Conservation (phyloP, 2,329 filamentous ascomycete species). For the Scolecobasidium constrictum region DNA sequence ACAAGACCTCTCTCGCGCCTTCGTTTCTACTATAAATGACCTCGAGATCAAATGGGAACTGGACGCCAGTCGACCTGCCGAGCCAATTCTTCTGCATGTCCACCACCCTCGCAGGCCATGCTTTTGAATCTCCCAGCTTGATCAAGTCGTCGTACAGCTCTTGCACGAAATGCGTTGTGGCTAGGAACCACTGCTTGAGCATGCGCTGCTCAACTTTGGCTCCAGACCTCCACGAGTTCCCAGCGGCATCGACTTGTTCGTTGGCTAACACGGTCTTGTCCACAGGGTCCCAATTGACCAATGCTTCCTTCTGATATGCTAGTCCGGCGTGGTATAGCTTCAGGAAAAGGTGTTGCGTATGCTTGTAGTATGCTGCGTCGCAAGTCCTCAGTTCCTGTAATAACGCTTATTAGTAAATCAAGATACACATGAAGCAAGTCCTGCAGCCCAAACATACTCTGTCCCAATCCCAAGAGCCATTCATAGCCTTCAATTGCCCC, state of each 20-base stretch:
- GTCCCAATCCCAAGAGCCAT: slow-evolving; percentile 74
- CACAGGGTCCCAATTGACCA: slow-evolving; percentile 85
- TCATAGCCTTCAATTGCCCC: slow-evolving; percentile 66
- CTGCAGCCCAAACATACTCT: slow-evolving; percentile 55
- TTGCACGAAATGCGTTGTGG: slow-evolving; percentile 70
- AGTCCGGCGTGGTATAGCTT: slow-evolving; percentile 63
- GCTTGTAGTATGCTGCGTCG: slow-evolving; percentile 76
- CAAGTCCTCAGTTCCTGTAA: slow-evolving; percentile 71
- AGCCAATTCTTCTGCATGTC: slow-evolving; percentile 84
- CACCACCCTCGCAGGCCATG: slow-evolving; percentile 75
- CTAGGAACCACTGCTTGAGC: slow-evolving; percentile 83
- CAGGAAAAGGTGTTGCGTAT: slow-evolving; percentile 78
- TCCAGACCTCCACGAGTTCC: slow-evolving; percentile 77
- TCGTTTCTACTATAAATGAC: slow-evolving; percentile 15
- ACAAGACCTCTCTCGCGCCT: not conserved
- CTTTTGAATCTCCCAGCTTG: slow-evolving; percentile 46
- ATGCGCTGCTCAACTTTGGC: slow-evolving; percentile 70
- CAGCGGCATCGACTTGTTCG: slow-evolving; percentile 82
- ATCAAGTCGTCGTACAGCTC: slow-evolving; percentile 61
- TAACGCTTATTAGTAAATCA: slow-evolving; percentile 6
- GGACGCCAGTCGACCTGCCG: slow-evolving; percentile 64
- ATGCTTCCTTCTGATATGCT: slow-evolving; percentile 71
- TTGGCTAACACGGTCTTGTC: slow-evolving; percentile 86
- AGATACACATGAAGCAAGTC: slow-evolving; percentile 1
- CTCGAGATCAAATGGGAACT: slow-evolving; percentile 56